Base-by-base conservation (phyloP, 257 asterid genomes). In the Nicotiana tomentosiformis region DNA sequence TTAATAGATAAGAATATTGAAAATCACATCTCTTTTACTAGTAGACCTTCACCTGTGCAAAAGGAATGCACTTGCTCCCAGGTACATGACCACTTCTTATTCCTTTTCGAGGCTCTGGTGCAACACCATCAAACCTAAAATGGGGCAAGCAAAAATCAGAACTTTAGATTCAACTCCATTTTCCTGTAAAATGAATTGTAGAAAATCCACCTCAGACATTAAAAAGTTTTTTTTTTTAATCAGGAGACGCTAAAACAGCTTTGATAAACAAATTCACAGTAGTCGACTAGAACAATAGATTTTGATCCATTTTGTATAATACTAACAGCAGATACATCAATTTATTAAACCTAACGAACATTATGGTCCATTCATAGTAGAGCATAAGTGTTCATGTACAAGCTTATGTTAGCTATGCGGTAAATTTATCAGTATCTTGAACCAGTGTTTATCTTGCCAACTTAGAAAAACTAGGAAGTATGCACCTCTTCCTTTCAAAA, bases 51-150 rank as follows among this genome's bases (percentile, higher is more conserved):
- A 94, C 99, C 98, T 96, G 93, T 17, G 93, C 78, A 84, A 96
- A 96, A 53, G 99, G 98, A 81, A 96, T 51, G 82, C 99, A 96
- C 86, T 96, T 96, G 93, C 99, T 96, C 23, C 97, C 95, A 2
- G 98, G 97, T 69, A 96, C 93, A 84, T 93, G 97, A 35, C 99
- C 99, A 86, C 98, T 86, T 88, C 94, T 91, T 84, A 96, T 87
- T 86, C 98, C 99, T 83, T 96, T 94, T 16, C 99, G 95, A 80
- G 99, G 99, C 94, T 96, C 99, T 51, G 97, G 97, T 82, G 97
- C 98, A 86, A 85, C 91, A 56, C 99, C 99, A 84, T 93, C 98
- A 87, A 93, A 96, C 84, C 99, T 96, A 83, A 29, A 70, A 84
- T 65, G 66, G 81, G 16, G 64, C 62, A 51, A 61, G 55, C 69